A percentile compares a stretch with the other conserved stretches of the same genome.
Evolutionary conservation across 2,329 filamentous ascomycete genomes (phyloP).

Genomic region (Fusarium sp.): DNA sequence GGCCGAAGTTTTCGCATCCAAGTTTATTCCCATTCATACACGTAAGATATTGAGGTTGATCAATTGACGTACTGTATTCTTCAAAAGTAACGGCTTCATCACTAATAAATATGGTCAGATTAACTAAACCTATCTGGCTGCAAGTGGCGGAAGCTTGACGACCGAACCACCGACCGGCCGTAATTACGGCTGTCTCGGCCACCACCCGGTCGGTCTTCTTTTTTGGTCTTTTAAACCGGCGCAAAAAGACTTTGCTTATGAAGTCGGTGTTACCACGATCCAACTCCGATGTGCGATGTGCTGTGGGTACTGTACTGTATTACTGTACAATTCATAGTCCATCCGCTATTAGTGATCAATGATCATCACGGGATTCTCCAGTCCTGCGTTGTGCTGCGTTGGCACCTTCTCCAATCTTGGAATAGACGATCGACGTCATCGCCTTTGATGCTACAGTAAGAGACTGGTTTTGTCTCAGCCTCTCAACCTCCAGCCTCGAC

Average conservation of each 20-base stretch:
- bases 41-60: background rate
- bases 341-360: conserved; percentile 17
- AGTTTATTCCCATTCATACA: background rate
- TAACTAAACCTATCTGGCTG: background rate
- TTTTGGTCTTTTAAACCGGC: conserved; percentile 1
- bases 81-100: background rate
- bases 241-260: background rate
- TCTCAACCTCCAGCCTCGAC: conserved; percentile 26
- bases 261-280: conserved; percentile 18
- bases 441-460: conserved; percentile 9
- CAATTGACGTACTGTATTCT: conserved; percentile 2
- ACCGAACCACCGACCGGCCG: conserved; percentile 35
- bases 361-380: conserved; percentile 21
- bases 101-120: background rate
- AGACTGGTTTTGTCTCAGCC: conserved; percentile 33
- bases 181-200: conserved; percentile 45
- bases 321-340: conserved; percentile 9
- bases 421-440: conserved; percentile 31
- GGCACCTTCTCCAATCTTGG: conserved; percentile 5
- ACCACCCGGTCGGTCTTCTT: conserved; percentile 14
- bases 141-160: conserved; percentile 22
- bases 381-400: background rate
- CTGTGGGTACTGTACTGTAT: background rate
- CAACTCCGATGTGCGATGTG: conserved; percentile 7
- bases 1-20: conserved; percentile 1